These are phyloP conservation scores for Penicillium desertorum DNA, from an alignment of 495 filamentous ascomycete genomes.

Conservation along the genomic window DNA sequence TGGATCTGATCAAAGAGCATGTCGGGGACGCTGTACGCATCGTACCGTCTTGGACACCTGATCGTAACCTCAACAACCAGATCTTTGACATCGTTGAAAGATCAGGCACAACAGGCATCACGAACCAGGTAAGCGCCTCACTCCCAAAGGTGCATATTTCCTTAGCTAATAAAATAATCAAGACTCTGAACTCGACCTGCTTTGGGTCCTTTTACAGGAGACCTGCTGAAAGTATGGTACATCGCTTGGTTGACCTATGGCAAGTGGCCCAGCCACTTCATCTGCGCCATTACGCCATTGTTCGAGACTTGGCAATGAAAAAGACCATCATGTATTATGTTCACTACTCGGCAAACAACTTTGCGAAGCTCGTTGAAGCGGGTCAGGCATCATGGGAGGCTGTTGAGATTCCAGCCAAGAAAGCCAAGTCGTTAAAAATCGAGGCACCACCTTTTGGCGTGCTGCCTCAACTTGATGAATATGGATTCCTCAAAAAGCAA, in stretches of 20 bases:
- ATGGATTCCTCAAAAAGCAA: conserved; percentile 49
- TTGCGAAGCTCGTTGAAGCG: conserved; percentile 55
- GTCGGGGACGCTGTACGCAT: conserved; percentile 37
- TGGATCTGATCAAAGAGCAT: conserved; percentile 26
- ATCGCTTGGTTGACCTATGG: conserved; percentile 59
- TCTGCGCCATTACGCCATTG: conserved; percentile 60
- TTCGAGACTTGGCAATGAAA: conserved; percentile 58
- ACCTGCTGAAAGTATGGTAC: conserved; percentile 56
- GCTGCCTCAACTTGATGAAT: conserved; percentile 47
- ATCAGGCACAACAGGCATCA: conserved; percentile 52
- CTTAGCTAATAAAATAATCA: conserved; percentile 6
- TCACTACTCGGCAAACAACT: conserved; percentile 58
- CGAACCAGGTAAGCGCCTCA: conserved; percentile 45
- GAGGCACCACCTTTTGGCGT: conserved; percentile 38
- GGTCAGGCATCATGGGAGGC: conserved; percentile 59
- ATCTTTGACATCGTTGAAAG: conserved; percentile 53
- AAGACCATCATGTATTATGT: conserved; percentile 56
- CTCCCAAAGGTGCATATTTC: neutral
- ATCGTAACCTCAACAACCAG: conserved; percentile 52
- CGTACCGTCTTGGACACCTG: conserved; percentile 56
- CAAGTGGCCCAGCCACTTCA: conserved; percentile 61
- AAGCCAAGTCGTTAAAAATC: conserved; percentile 31
- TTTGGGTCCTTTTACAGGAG: conserved; percentile 58
- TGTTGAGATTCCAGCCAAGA: conserved; percentile 48
- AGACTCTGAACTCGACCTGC: conserved; percentile 49